phyloP scores from a whole-genome alignment of 371 early-diverging fungal species.

The Lichtheimia ramosa region DNA sequence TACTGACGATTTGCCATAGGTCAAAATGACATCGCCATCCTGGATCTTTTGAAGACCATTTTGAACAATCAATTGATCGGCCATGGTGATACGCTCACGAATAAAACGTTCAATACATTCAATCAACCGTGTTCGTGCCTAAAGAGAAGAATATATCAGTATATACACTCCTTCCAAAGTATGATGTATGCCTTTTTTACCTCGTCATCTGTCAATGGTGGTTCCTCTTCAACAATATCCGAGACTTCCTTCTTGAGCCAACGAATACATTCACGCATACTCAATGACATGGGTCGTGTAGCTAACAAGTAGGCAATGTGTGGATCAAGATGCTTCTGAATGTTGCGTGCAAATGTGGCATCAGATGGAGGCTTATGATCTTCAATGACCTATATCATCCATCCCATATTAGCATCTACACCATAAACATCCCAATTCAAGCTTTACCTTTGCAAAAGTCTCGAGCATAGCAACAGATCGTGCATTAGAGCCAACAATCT shows the following conservation, averaged over 20 bases:
- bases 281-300: slow-evolving; percentile 84
- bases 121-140: slow-evolving; percentile 54
- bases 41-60: slow-evolving; percentile 86
- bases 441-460: slow-evolving; percentile 76
- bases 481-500: slow-evolving; percentile 91
- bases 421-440: neutral
- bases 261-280: slow-evolving; percentile 95
- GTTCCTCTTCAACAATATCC: slow-evolving; percentile 55
- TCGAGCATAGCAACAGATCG: slow-evolving; percentile 84
- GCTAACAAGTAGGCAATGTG: slow-evolving; percentile 88
- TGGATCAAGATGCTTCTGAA: slow-evolving; percentile 81
- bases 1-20: slow-evolving; percentile 86
- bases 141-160: neutral
- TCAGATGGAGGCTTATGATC: slow-evolving; percentile 91
- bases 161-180: neutral
- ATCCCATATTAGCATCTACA: neutral
- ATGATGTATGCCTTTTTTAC: slow-evolving; percentile 40
- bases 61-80: slow-evolving; percentile 79
- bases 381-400: slow-evolving; percentile 68
- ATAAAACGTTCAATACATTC: slow-evolving; percentile 87
- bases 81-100: slow-evolving; percentile 85
- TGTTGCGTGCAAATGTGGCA: slow-evolving; percentile 79
- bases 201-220: slow-evolving; percentile 78
- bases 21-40: slow-evolving; percentile 93
- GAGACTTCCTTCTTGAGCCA: slow-evolving; percentile 87